Percentiles rank a stretch among this genome's conserved stretches.
These are phyloP conservation scores for Akanthomyces lecanii DNA, from an alignment of 2,329 filamentous ascomycete species.

Conservation along the genomic window DNA sequence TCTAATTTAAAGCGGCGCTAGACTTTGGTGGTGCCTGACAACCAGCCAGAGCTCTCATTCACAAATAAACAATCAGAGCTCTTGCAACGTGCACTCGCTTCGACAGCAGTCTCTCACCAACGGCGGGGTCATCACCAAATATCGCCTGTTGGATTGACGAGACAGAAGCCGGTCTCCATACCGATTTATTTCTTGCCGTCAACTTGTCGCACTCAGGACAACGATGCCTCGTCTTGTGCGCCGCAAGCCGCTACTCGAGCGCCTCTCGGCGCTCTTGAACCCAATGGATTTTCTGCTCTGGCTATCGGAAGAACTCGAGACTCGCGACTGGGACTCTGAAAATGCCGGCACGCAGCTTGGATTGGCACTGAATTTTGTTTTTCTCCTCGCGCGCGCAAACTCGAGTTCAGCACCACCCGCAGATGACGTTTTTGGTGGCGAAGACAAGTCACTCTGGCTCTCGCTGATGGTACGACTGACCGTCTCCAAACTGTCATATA, in stretches of 20 bases:
- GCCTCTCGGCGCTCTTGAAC: conserved; percentile 75
- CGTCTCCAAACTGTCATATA: conserved; percentile 7
- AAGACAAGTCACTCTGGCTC: conserved; percentile 60
- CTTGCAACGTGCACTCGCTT: neutral
- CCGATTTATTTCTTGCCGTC: neutral
- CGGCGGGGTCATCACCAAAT: neutral
- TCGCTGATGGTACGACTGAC: conserved; percentile 45
- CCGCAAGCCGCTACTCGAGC: conserved; percentile 71
- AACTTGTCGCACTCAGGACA: conserved; percentile 1
- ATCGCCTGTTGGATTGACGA: neutral
- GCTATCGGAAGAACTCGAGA: conserved; percentile 89
- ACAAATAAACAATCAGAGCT: conserved; percentile 15
- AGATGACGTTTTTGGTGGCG: conserved; percentile 84
- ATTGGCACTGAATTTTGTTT: conserved; percentile 69
- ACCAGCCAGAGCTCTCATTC: conserved; percentile 9
- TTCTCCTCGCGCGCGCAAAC: conserved; percentile 81
- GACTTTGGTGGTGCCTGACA: conserved; percentile 7
- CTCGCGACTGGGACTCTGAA: conserved; percentile 84
- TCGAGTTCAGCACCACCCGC: conserved; percentile 48
- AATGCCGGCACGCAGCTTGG: conserved; percentile 72
- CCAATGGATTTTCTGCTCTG: conserved; percentile 86
- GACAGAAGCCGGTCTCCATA: neutral
- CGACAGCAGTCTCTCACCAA: neutral
- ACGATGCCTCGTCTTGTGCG: conserved; percentile 76
- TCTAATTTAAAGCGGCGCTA: neutral